Conservation (phyloP, 73 alveolate species). For the Paramecium sexaurelia region DNA sequence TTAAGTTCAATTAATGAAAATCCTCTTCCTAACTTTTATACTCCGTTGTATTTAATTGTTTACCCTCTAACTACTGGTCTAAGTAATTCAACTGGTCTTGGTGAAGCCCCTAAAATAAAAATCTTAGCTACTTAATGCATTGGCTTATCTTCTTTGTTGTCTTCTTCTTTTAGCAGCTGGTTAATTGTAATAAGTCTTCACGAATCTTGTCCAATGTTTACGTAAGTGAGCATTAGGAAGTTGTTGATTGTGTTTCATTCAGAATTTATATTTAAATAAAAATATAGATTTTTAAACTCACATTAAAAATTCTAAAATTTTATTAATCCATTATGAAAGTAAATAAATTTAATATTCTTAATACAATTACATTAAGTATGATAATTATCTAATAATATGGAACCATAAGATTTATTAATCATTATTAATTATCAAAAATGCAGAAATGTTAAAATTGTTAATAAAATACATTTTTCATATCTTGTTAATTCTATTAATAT, state of each 20-base stretch:
- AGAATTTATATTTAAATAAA: constrained; percentile 21
- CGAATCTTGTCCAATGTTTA: constrained; percentile 91
- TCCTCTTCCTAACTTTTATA: constrained; percentile 95
- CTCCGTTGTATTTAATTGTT: constrained; percentile 86
- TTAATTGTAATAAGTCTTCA: constrained; percentile 94
- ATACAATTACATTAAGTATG: too few species aligned
- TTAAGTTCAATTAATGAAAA: constrained; percentile 92
- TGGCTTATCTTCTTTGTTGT: constrained; percentile 73
- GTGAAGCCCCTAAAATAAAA: constrained; percentile 25
- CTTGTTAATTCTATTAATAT: too few species aligned
- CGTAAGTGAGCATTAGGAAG: constrained; percentile 92
- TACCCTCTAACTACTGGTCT: constrained; percentile 95
- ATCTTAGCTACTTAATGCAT: constrained; percentile 75
- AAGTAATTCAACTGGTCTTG: constrained; percentile 87
- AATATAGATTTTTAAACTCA: constrained; percentile 10
- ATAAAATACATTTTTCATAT: too few species aligned
- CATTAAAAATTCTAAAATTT: neutral
- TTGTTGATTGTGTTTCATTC: constrained; percentile 79
- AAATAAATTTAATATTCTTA: too few species aligned
- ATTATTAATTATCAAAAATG: too few species aligned
- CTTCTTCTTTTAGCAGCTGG: constrained; percentile 93
- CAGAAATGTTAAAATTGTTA: too few species aligned
- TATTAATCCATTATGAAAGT: neutral
- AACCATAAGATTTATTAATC: too few species aligned
- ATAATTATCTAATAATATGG: too few species aligned